These are phyloP conservation scores for Albifimbria verrucaria DNA, from an alignment of 2,329 filamentous ascomycete genomes.

Conservation along the genomic window DNA sequence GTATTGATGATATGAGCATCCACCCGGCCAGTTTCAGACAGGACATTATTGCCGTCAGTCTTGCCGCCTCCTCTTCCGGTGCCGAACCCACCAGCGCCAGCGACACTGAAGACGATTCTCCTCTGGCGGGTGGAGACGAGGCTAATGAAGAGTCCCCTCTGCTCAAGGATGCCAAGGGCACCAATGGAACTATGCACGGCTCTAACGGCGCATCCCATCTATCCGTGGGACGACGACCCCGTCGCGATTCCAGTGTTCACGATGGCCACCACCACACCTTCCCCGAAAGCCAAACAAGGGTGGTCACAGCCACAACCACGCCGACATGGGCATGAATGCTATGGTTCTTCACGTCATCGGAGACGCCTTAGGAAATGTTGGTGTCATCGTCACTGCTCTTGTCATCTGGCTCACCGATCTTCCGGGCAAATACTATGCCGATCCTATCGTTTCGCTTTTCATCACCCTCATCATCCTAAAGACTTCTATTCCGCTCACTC, in stretches of 20 bases:
- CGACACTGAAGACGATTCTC: constrained; percentile 46
- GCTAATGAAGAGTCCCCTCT: constrained; percentile 45
- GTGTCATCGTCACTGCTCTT: constrained; percentile 77
- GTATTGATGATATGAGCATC: constrained; percentile 73
- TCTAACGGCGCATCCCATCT: constrained; percentile 17
- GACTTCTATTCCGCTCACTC: constrained; percentile 75
- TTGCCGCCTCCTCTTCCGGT: constrained; percentile 38
- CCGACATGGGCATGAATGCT: constrained; percentile 92
- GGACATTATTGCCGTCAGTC: constrained; percentile 84
- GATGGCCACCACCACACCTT: constrained; percentile 77
- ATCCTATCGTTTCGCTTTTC: constrained; percentile 87
- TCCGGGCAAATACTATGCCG: constrained; percentile 80
- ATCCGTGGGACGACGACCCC: constrained; percentile 23
- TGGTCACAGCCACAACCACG: constrained; percentile 73
- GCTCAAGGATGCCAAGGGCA: constrained; percentile 36
- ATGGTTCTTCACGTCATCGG: constrained; percentile 76
- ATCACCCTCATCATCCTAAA: constrained; percentile 79
- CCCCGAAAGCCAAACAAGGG: constrained; percentile 59
- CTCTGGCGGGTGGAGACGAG: constrained; percentile 39
- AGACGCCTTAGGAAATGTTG: constrained; percentile 81
- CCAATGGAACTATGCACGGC: constrained; percentile 23
- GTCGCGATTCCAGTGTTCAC: constrained; percentile 57
- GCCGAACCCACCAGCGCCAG: constrained; percentile 53
- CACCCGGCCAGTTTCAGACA: constrained; percentile 89
- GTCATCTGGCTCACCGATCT: constrained; percentile 89